Evolutionary conservation across 306 rosid species (phyloP).

Genomic region (Medicago ruthenica): DNA sequence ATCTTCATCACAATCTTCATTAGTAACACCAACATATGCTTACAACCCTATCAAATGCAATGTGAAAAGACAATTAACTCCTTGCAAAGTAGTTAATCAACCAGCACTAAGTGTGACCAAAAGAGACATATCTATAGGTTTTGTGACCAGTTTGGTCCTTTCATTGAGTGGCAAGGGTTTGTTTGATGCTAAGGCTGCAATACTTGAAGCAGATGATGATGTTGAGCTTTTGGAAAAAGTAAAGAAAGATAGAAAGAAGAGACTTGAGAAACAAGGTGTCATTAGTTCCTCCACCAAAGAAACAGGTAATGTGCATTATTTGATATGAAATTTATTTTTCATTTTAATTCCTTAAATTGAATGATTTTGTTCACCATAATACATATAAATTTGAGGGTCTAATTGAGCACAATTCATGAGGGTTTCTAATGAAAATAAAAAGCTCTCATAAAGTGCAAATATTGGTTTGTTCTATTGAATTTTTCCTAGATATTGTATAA

Average conservation of each 20-base stretch:
- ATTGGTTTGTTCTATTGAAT: no score
- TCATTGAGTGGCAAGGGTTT: slow-evolving; percentile 54
- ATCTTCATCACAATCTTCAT: slow-evolving; percentile 49
- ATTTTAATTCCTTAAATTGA: background rate
- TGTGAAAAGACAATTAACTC: slow-evolving; percentile 43
- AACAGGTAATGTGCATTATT: slow-evolving; percentile 59
- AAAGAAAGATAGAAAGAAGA: slow-evolving; percentile 82
- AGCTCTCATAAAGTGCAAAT: no score
- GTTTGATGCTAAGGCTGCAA: slow-evolving; percentile 73
- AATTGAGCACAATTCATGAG: slow-evolving; percentile 19
- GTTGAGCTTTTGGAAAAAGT: slow-evolving; percentile 85
- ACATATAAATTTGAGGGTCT: background rate
- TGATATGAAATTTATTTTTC: slow-evolving; percentile 24
- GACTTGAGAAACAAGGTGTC: slow-evolving; percentile 82
- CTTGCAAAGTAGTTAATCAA: slow-evolving; percentile 56
- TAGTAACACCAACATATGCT: slow-evolving; percentile 40
- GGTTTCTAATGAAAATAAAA: background rate
- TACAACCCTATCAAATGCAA: slow-evolving; percentile 47
- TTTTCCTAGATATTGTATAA: no score
- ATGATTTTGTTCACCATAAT: no score
- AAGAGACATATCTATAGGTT: slow-evolving; percentile 62
- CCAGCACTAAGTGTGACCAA: slow-evolving; percentile 51
- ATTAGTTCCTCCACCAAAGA: slow-evolving; percentile 78
- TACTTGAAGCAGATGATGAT: slow-evolving; percentile 95
- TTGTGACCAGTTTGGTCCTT: slow-evolving; percentile 60